phyloP scores from a whole-genome alignment of 768 basidiomycete species.

The Thelephora aurantiotincta region DNA sequence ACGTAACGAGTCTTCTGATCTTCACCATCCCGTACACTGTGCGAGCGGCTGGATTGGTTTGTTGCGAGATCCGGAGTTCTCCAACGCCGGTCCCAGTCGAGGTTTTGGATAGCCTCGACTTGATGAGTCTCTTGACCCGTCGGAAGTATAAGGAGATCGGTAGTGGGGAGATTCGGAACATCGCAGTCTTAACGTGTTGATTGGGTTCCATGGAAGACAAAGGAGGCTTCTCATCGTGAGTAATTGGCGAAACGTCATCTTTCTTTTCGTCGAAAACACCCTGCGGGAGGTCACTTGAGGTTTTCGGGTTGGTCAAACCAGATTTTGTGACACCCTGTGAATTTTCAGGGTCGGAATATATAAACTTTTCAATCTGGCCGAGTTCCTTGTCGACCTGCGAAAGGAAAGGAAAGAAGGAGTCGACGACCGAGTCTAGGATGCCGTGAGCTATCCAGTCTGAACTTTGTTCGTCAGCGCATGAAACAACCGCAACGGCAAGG shows the following conservation, averaged over 20 bases:
- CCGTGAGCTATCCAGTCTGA: constrained; percentile 91
- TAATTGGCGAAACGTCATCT: no score
- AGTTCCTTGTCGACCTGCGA: constrained; percentile 74
- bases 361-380: constrained; percentile 44
- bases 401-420: constrained; percentile 81
- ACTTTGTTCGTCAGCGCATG: neutral
- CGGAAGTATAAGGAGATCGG: neutral
- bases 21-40: constrained; percentile 70
- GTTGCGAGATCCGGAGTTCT: neutral
- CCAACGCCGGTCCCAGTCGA: neutral
- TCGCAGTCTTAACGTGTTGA: neutral
- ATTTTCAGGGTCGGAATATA: neutral
- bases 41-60: constrained; percentile 21
- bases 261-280: neutral
- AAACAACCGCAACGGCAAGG: no score
- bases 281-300: neutral
- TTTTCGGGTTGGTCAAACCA: neutral
- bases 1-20: constrained; percentile 65
- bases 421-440: constrained; percentile 85
- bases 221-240: no score
- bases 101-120: neutral
- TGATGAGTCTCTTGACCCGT: neutral
- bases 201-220: neutral
- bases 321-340: neutral
- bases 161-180: neutral